Conservation (phyloP, 2,329 filamentous ascomycete genomes). For the Ophiostoma tasmaniense region DNA sequence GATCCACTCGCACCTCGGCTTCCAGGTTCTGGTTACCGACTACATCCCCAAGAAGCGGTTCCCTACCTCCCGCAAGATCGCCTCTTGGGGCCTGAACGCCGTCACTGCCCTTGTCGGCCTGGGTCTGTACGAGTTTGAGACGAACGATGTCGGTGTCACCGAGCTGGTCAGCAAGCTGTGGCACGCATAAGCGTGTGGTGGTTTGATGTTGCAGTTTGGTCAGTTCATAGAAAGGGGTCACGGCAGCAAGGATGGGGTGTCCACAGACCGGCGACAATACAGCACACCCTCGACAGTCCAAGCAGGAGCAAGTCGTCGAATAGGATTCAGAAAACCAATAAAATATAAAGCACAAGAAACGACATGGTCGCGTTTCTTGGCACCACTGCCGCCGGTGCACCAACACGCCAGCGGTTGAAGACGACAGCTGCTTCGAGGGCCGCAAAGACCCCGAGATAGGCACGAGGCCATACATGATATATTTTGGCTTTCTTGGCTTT, state of each 20-base stretch:
- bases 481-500: background rate
- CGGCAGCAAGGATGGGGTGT: conserved; percentile 5
- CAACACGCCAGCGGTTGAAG: background rate
- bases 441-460: background rate
- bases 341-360: background rate
- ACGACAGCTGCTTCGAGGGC: background rate
- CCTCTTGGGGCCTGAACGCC: conserved; percentile 70
- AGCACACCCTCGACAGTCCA: background rate
- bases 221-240: background rate
- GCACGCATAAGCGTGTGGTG: conserved; percentile 52
- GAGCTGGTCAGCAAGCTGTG: conserved; percentile 84
- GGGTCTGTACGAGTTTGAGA: conserved; percentile 97
- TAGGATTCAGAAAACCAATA: background rate
- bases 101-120: conserved; percentile 75
- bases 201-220: background rate
- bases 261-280: background rate
- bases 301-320: background rate
- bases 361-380: background rate
- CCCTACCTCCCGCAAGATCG: conserved; percentile 56
- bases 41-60: conserved; percentile 71
- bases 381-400: background rate
- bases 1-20: conserved; percentile 91
- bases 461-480: background rate
- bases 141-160: conserved; percentile 90
- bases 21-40: conserved; percentile 83